Percentiles rank a stretch among this genome's conserved stretches.
Evolutionary conservation across 345 rosid genomes (phyloP).

Genomic region (Streptanthus diversifolius): DNA sequence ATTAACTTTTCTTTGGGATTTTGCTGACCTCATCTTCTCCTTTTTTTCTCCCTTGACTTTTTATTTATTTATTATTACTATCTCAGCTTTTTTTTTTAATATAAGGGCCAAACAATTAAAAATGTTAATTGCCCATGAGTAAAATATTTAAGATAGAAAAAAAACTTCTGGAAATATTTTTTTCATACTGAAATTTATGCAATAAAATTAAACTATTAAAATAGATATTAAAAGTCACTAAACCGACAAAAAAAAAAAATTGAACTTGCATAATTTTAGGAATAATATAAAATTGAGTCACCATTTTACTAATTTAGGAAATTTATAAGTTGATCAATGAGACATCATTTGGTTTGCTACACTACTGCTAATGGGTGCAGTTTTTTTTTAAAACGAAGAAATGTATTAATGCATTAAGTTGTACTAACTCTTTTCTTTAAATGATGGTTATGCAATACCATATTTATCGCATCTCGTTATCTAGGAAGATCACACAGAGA

Average conservation of each 20-base stretch:
- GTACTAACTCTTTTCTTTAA: background rate
- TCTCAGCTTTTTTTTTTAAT: background rate
- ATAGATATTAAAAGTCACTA: no score
- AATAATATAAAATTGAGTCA: background rate
- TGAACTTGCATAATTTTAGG: background rate
- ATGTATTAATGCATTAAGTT: background rate
- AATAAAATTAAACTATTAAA: no score
- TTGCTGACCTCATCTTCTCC: conserved; percentile 25
- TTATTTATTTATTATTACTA: no score
- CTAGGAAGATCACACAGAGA: background rate
- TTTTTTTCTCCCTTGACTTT: background rate
- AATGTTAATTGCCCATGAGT: no score
- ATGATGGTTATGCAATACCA: background rate
- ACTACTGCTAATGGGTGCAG: background rate
- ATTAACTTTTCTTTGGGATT: conserved; percentile 3
- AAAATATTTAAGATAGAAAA: background rate
- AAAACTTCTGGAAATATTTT: background rate
- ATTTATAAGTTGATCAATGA: background rate
- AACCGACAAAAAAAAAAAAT: no score
- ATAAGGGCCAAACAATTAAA: background rate
- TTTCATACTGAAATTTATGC: background rate
- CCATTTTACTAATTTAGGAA: background rate
- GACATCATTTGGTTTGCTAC: background rate
- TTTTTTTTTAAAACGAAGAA: background rate
- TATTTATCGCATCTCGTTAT: background rate